phyloP scores from a whole-genome alignment of 768 basidiomycete species.

The Boletellus ananas region DNA sequence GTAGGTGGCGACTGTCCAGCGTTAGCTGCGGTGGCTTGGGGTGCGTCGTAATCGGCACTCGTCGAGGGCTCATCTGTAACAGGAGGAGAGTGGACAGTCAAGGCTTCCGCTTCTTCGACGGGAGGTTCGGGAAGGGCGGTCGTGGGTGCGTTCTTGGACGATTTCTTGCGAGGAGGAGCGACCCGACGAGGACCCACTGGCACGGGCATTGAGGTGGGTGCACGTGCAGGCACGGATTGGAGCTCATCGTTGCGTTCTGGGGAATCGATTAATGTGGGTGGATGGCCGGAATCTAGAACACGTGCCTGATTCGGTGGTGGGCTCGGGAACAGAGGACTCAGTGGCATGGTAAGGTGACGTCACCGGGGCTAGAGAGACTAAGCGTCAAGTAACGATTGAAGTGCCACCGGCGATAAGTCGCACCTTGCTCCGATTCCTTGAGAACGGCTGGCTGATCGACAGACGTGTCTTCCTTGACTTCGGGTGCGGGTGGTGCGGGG shows the following conservation, averaged over 20 bases:
- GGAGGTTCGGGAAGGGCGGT: conserved; percentile 27
- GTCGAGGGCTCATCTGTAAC: conserved; percentile 2
- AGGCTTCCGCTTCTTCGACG: conserved; percentile 9
- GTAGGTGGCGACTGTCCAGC: conserved; percentile 1
- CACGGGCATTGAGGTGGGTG: conserved; percentile 63
- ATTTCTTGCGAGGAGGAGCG: conserved; percentile 69
- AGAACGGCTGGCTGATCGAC: conserved; percentile 4
- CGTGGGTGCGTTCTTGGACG: conserved; percentile 48
- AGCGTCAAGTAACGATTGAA: conserved; percentile 7
- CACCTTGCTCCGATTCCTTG: conserved; percentile 21
- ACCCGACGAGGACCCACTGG: conserved; percentile 71
- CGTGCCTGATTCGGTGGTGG: conserved; percentile 16
- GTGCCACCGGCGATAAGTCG: background rate
- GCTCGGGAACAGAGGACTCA: conserved; percentile 2
- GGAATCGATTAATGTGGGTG: conserved; percentile 4
- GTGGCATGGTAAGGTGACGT: conserved; percentile 13
- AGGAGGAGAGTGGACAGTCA: conserved; percentile 1
- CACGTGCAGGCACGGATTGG: conserved; percentile 34
- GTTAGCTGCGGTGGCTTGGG: background rate
- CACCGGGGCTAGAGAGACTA: conserved; percentile 5
- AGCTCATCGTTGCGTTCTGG: conserved; percentile 21
- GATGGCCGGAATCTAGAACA: background rate
- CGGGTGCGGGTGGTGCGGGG: conserved; percentile 14
- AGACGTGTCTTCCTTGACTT: conserved; percentile 22
- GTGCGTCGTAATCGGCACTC: conserved; percentile 8